Percentiles rank a stretch among this genome's conserved stretches.
Evolutionary conservation across 1,139 yeast genomes (phyloP).

Genomic region (Geotrichum histeridarum): DNA sequence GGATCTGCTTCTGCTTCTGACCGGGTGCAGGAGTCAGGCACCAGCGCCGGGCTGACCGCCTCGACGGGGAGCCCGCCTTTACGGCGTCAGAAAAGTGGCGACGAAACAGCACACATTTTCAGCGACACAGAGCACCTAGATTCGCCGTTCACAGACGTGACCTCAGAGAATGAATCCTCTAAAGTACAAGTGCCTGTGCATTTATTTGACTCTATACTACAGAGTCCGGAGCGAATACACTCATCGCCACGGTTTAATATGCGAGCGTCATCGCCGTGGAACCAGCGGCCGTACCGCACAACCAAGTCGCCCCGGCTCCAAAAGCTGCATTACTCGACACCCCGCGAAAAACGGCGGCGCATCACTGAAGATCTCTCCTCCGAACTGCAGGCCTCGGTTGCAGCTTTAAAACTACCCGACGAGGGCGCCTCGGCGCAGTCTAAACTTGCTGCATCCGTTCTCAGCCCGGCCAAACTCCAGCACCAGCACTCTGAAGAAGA

Average conservation of each 20-base stretch:
- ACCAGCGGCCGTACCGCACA: background rate
- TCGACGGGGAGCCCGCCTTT: too few relatives aligned
- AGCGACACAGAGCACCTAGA: too few relatives aligned
- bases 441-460: background rate
- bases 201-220: background rate
- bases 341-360: conserved; percentile 8
- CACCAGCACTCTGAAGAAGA: background rate
- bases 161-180: background rate
- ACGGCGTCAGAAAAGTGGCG: too few relatives aligned
- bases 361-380: conserved; percentile 5
- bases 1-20: too few relatives aligned
- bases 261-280: conserved; percentile 5
- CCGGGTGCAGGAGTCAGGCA: too few relatives aligned
- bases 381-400: conserved; percentile 4
- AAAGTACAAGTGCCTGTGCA: conserved; percentile 3
- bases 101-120: too few relatives aligned
- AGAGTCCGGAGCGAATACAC: conserved; percentile 1
- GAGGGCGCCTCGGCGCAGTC: background rate
- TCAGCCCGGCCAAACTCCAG: background rate
- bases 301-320: background rate
- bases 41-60: too few relatives aligned
- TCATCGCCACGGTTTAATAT: conserved; percentile 9
- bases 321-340: background rate
- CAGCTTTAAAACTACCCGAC: background rate
- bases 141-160: too few relatives aligned